Percentiles rank a stretch among this genome's conserved stretches.
Conservation (phyloP, 805 yeast genomes). For the Debaryomyces tyrocola region DNA sequence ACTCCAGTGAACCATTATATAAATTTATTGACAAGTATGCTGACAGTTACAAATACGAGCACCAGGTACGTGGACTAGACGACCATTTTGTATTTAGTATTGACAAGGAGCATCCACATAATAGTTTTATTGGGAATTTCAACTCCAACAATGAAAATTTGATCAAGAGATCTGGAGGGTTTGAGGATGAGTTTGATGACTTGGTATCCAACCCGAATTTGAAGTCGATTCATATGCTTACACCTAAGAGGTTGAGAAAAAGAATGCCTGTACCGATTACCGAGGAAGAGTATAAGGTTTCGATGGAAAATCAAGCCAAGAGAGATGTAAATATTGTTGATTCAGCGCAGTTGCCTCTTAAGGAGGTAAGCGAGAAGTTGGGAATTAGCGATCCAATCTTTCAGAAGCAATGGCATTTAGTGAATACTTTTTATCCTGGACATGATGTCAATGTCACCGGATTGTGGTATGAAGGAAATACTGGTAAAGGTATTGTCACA, state of each 20-base stretch:
- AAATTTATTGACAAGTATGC: conserved; percentile 42
- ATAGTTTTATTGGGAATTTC: conserved; percentile 34
- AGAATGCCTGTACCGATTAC: conserved; percentile 56
- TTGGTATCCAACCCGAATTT: conserved; percentile 29
- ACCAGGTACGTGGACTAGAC: conserved; percentile 58
- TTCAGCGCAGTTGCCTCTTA: conserved; percentile 49
- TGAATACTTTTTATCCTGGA: conserved; percentile 71
- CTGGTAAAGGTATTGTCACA: conserved; percentile 80
- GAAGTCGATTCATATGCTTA: conserved; percentile 53
- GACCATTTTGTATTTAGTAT: conserved; percentile 69
- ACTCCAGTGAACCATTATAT: conserved; percentile 21
- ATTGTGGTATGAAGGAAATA: conserved; percentile 77
- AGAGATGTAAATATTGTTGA: conserved; percentile 35
- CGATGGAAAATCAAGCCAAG: background rate
- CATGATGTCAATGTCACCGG: conserved; percentile 85
- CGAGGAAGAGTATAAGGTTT: conserved; percentile 8
- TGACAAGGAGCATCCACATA: conserved; percentile 35
- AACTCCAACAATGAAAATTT: conserved; percentile 26
- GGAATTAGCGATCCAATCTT: conserved; percentile 83
- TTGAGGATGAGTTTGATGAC: conserved; percentile 23
- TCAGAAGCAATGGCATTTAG: conserved; percentile 85
- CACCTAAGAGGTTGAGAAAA: conserved; percentile 51
- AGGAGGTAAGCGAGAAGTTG: conserved; percentile 51
- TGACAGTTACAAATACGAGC: conserved; percentile 51
- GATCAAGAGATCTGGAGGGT: conserved; percentile 28